Conservation (phyloP, 495 filamentous ascomycete genomes). For the Penicillium nucicola region DNA sequence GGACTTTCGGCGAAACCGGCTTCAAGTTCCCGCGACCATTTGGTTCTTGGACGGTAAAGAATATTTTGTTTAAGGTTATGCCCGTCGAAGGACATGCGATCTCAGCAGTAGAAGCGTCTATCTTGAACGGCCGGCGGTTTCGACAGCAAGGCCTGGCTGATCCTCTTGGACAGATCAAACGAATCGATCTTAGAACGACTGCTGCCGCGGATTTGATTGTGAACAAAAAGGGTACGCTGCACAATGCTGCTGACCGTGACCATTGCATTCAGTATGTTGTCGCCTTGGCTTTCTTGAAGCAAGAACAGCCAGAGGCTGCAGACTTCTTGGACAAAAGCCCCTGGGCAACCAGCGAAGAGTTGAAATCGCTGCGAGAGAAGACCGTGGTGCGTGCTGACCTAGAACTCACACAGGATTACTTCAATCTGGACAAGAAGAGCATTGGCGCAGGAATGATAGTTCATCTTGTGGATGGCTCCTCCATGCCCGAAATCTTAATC, state of each 20-base stretch:
- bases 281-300: constrained; percentile 39
- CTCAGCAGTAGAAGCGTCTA: constrained; percentile 35
- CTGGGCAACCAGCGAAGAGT: constrained; percentile 22
- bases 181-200: constrained; percentile 32
- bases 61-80: constrained; percentile 38
- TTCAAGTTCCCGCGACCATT: constrained; percentile 29
- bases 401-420: constrained; percentile 35
- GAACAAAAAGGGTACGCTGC: constrained; percentile 33
- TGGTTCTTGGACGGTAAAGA: constrained; percentile 32
- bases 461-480: constrained; percentile 21
- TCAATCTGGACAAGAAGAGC: constrained; percentile 24
- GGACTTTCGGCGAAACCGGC: constrained; percentile 21
- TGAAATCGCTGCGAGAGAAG: constrained; percentile 27
- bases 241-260: constrained; percentile 45
- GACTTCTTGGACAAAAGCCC: constrained; percentile 38
- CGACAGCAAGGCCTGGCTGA: constrained; percentile 3
- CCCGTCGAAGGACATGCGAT: constrained; percentile 39
- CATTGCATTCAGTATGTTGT: constrained; percentile 45
- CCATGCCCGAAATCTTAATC: constrained; percentile 73
- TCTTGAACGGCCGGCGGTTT: constrained; percentile 16
- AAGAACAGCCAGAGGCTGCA: constrained; percentile 17
- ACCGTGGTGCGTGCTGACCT: constrained; percentile 28
- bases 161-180: constrained; percentile 18
- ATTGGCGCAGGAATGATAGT: constrained; percentile 22
- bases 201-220: constrained; percentile 37